phyloP scores from a whole-genome alignment of 805 yeast species.

The Clavispora santaluciae region DNA sequence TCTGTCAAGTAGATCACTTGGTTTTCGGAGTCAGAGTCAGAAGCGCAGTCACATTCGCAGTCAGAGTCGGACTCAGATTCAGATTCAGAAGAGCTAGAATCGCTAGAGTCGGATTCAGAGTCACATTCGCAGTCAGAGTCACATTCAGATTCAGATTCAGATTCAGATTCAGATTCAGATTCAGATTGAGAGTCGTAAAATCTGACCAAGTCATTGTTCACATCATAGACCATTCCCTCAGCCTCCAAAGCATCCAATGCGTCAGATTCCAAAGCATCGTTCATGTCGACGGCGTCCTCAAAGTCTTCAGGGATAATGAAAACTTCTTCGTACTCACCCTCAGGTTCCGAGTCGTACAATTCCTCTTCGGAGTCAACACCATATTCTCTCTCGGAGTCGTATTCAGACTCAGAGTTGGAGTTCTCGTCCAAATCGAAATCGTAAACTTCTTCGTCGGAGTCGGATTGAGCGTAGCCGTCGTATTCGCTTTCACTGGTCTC shows the following conservation, averaged over 20 bases:
- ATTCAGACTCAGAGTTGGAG: constrained; percentile 13
- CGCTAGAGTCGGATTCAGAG: constrained; percentile 12
- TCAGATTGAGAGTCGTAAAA: constrained; percentile 20
- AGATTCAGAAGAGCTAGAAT: constrained; percentile 4
- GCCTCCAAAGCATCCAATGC: constrained; percentile 28
- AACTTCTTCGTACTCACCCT: constrained; percentile 15
- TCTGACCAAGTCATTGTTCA: constrained; percentile 22
- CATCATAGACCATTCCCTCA: constrained; percentile 20
- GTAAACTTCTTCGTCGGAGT: constrained; percentile 24
- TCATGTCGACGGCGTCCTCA: constrained; percentile 32
- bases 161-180: constrained; percentile 13
- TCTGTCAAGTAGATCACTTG: background rate
- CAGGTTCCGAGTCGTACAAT: constrained; percentile 16
- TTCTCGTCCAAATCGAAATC: constrained; percentile 25
- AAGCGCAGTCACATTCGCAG: constrained; percentile 24
- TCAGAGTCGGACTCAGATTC: constrained; percentile 15
- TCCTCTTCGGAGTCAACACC: constrained; percentile 14
- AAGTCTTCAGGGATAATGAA: constrained; percentile 22
- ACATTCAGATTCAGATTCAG: constrained; percentile 14
- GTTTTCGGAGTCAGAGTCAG: constrained; percentile 10
- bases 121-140: constrained; percentile 13
- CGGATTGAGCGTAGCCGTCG: constrained; percentile 15
- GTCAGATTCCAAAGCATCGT: constrained; percentile 34
- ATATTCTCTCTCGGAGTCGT: constrained; percentile 12
- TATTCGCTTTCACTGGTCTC: constrained; percentile 22